phyloP scores from a whole-genome alignment of 331 rosid genomes.

The Quercus tomentella region DNA sequence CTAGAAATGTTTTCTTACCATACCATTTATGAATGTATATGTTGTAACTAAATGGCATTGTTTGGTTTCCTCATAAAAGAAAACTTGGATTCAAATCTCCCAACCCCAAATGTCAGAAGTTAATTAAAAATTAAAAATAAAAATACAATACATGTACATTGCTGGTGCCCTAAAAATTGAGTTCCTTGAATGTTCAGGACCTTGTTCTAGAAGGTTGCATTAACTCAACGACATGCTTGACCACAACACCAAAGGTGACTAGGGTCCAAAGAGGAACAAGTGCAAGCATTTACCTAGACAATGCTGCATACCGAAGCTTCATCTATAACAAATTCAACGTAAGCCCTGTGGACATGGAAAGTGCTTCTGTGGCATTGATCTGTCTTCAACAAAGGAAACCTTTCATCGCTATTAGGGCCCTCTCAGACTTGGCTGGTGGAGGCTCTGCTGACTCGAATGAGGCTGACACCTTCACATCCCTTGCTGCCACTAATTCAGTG shows the following conservation, averaged over 20 bases:
- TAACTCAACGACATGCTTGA: constrained; percentile 50
- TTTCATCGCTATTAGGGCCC: constrained; percentile 46
- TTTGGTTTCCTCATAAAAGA: no score
- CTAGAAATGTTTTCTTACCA: no score
- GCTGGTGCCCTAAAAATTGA: not conserved
- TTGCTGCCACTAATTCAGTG: constrained; percentile 43
- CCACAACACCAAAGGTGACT: constrained; percentile 34
- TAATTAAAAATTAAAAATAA: no score
- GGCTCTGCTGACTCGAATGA: constrained; percentile 40
- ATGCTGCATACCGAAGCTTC: constrained; percentile 50
- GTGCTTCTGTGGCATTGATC: constrained; percentile 50
- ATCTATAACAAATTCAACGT: constrained; percentile 34
- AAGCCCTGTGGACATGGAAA: constrained; percentile 63
- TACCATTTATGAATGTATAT: no score
- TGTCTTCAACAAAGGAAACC: constrained; percentile 45
- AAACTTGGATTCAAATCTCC: no score
- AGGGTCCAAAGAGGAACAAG: constrained; percentile 46
- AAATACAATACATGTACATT: not conserved
- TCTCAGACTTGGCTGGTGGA: constrained; percentile 63
- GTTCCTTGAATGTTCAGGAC: constrained; percentile 4
- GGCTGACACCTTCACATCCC: constrained; percentile 30
- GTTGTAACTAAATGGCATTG: no score
- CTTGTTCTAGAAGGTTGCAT: constrained; percentile 35
- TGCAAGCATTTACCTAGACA: constrained; percentile 51
- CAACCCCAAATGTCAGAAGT: no score